Evolutionary conservation across 768 basidiomycete species (phyloP), one percentile per base, ranked within the genome.

Genomic region (Russula dissimulans): DNA sequence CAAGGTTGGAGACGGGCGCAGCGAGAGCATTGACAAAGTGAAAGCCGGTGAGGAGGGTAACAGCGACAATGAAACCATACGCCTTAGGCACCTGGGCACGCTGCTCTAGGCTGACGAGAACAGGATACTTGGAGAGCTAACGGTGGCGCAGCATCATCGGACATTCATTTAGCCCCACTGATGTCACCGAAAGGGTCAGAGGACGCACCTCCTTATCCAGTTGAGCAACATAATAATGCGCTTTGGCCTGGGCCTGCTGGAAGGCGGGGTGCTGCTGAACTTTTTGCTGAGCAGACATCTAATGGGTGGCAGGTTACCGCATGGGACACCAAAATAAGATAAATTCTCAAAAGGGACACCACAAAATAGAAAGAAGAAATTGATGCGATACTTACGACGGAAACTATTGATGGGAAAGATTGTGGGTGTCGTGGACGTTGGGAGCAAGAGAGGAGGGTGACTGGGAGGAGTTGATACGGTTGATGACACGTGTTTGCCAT

Each of bases 21-120:
- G 97, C 97, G 69, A 95, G 85, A 54, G 93, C 81, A 78, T 95
- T 95, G 83, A 95, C 76, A 69, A 85, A 80, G 78, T 93, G 87
- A 69, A 91, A 81, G 70, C 87, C 70, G 53, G 82, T 76, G 72
- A 89, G 78, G 67, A 95, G 74, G 58, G 79, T 62, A 57, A 85
- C 75, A 63, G 80, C 79, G 57, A 89, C 90, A 66, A 97, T 73
- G 65, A 91, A 90, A 63, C 86, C 80, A 73, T 93, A 94, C 10
- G 90, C 81, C 80, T 98, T 99, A 66, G 95, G 95, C 44, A 98
- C 77, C 69, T 91, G 88, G 4, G 93, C 95, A 74, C 87, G 86
- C 70, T 88, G 81, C 78, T 99, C 95, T 68, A 97, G 71, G 67
- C 81, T 79, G 78, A 81, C 85, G 69, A 97, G 79, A 57, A 87